Conservation (phyloP, 2,329 filamentous ascomycete genomes). For the Sporothrix pseudoabietina region DNA sequence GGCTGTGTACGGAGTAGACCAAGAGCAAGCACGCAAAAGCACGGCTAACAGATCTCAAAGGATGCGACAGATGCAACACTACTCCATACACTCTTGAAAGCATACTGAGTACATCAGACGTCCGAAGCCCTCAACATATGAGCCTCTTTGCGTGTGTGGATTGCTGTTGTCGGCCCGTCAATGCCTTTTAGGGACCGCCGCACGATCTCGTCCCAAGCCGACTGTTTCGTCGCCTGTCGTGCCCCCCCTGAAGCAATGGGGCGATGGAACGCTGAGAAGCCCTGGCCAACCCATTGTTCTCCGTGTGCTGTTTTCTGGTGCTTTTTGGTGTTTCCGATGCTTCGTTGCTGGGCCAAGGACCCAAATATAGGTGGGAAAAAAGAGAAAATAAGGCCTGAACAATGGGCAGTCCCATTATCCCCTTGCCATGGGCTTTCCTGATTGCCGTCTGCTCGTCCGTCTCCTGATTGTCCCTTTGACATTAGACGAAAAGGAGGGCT, state of each 20-base stretch:
- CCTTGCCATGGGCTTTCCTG: conserved; percentile 21
- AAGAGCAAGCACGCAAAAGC: neutral
- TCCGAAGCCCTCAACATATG: neutral
- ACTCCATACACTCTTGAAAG: neutral
- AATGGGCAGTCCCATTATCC: neutral
- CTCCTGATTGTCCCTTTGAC: conserved; percentile 13
- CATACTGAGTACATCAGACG: neutral
- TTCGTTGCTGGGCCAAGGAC: conserved; percentile 11
- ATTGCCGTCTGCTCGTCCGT: conserved; percentile 25
- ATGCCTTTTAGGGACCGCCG: conserved; percentile 19
- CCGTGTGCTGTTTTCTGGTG: neutral
- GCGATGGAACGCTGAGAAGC: conserved; percentile 1
- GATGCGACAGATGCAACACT: neutral
- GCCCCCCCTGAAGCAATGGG: conserved; percentile 20
- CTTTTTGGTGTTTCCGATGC: conserved; percentile 1
- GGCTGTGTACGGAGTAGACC: no score
- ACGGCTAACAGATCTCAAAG: neutral
- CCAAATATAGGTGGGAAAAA: neutral
- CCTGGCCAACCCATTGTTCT: conserved; percentile 6
- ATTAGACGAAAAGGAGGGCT: neutral
- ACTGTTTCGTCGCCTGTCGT: conserved; percentile 27
- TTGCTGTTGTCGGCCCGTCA: conserved; percentile 8
- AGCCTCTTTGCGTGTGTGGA: neutral
- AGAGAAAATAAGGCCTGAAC: neutral
- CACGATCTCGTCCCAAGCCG: conserved; percentile 29